These are phyloP conservation scores for Nevesoporus exiguus DNA, from an alignment of 768 basidiomycete species.

Conservation along the genomic window DNA sequence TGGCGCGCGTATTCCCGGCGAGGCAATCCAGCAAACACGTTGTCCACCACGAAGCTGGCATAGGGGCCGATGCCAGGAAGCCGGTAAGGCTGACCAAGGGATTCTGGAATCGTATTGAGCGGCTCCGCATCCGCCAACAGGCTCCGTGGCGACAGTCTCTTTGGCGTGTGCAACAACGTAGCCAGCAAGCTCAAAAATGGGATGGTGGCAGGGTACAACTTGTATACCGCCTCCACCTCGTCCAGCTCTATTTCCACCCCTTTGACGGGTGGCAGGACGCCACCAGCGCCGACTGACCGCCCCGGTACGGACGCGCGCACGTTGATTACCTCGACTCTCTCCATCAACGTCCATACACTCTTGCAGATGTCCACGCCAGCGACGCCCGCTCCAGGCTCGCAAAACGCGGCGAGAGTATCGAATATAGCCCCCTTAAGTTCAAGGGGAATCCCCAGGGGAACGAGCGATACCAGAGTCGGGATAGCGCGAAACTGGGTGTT, in stretches of 20 bases:
- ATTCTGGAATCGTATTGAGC: conserved; percentile 74
- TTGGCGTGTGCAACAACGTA: conserved; percentile 80
- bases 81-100: conserved; percentile 76
- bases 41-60: conserved; percentile 83
- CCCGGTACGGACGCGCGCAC: conserved; percentile 47
- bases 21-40: conserved; percentile 77
- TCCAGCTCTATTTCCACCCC: conserved; percentile 88
- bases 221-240: conserved; percentile 75
- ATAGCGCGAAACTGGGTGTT: conserved; percentile 80
- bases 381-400: conserved; percentile 70
- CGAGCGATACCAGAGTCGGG: conserved; percentile 71
- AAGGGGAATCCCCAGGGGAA: conserved; percentile 80
- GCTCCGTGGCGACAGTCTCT: conserved; percentile 61
- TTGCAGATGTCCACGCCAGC: conserved; percentile 78
- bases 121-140: conserved; percentile 56
- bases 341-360: conserved; percentile 81
- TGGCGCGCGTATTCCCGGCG: conserved; percentile 70
- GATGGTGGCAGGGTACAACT: conserved; percentile 83
- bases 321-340: conserved; percentile 79
- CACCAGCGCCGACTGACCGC: conserved; percentile 24
- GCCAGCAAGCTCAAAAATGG: conserved; percentile 82
- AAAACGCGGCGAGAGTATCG: conserved; percentile 78
- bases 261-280: conserved; percentile 51
- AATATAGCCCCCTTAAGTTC: conserved; percentile 87
- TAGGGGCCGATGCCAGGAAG: conserved; percentile 80